Percentiles rank a stretch among this genome's conserved stretches.
phyloP scores from a whole-genome alignment of 2,329 filamentous ascomycete genomes.

The Fusarium miscanthi region DNA sequence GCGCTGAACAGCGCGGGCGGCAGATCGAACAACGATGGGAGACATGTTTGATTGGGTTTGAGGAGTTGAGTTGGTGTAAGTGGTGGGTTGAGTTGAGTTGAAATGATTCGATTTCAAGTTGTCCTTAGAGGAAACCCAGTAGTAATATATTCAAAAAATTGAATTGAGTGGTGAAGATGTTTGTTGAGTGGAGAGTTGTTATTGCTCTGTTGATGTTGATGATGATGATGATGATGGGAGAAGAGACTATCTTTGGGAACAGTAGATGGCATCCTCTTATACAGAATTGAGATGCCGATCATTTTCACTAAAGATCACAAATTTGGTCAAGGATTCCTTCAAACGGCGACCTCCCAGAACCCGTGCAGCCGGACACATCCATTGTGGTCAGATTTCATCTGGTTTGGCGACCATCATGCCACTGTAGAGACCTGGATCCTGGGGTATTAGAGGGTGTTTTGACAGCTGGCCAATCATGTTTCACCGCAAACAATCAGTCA shows the following conservation, averaged over 20 bases:
- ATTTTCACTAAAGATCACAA: conserved; percentile 21
- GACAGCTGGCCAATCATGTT: conserved; percentile 30
- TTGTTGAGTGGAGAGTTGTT: conserved; percentile 42
- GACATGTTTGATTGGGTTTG: conserved; percentile 43
- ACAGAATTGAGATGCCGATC: conserved; percentile 33
- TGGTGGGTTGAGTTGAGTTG: conserved; percentile 11
- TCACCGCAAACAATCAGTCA: conserved; percentile 27
- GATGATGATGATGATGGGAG: conserved; percentile 39
- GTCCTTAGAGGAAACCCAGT: conserved; percentile 8
- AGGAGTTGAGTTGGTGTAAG: conserved; percentile 28
- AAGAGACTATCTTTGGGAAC: conserved; percentile 25
- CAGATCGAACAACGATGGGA: conserved; percentile 46
- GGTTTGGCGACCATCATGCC: conserved; percentile 43
- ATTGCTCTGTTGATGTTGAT: conserved; percentile 39
- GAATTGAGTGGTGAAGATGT: conserved; percentile 25
- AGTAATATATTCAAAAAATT: conserved; percentile 24
- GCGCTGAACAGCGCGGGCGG: conserved; percentile 45
- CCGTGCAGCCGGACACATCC: conserved; percentile 36
- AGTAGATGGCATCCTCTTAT: conserved; percentile 42
- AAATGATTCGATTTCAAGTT: conserved; percentile 21
- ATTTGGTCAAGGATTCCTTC: conserved; percentile 31
- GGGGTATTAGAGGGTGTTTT: conserved; percentile 20
- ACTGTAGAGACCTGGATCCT: conserved; percentile 31
- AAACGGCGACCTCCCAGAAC: conserved; percentile 42
- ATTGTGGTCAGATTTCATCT: conserved; percentile 46